These are phyloP conservation scores for Blastobotrys capitulatus DNA, from an alignment of 1,139 yeast genomes.

Conservation along the genomic window DNA sequence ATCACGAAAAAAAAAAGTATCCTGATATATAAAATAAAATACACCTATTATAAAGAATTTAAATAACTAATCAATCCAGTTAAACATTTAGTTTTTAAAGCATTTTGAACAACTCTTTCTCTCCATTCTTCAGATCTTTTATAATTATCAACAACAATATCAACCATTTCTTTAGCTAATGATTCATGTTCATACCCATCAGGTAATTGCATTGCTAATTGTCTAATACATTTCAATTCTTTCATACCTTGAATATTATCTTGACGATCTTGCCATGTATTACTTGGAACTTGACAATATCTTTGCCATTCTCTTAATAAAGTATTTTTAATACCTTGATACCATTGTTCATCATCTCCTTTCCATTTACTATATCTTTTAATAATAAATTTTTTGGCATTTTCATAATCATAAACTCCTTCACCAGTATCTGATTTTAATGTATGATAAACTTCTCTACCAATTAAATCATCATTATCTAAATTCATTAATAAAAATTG, in stretches of 20 bases:
- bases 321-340: neutral
- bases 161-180: neutral
- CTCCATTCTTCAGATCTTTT: neutral
- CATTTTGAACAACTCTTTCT: neutral
- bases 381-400: neutral
- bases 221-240: neutral
- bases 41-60: neutral
- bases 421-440: neutral
- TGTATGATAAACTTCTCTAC: neutral
- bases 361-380: neutral
- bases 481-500: neutral
- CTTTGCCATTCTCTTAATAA: neutral
- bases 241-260: neutral
- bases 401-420: neutral
- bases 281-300: neutral
- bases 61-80: neutral
- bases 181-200: neutral
- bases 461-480: neutral
- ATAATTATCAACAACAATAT: neutral
- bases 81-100: neutral
- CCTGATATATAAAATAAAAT: too few relatives aligned
- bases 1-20: too few relatives aligned
- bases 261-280: neutral
- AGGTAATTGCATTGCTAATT: neutral
- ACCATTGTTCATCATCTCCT: neutral